Conservation (phyloP, 345 rosid genomes). For the Hibiscus syriacus region DNA sequence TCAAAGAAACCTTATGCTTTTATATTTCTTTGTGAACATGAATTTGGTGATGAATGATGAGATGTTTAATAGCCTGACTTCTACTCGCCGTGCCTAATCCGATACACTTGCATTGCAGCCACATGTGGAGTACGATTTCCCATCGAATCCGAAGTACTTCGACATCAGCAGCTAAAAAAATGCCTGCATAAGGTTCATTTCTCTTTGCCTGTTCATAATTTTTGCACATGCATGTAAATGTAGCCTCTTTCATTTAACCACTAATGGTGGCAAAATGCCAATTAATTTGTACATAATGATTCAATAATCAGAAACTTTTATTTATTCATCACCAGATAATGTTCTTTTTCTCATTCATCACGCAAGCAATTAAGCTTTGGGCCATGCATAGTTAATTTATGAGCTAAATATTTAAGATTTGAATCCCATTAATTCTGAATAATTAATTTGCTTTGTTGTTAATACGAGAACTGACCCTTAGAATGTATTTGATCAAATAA, state of each 20-base stretch:
- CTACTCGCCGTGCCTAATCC: neutral
- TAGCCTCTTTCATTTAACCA: slow-evolving; percentile 2
- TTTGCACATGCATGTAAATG: slow-evolving; percentile 24
- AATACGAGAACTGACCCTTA: too few relatives aligned
- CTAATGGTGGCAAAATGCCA: neutral
- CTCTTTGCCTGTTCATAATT: neutral
- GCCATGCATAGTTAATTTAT: too few relatives aligned
- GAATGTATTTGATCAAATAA: too few relatives aligned
- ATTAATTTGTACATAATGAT: slow-evolving; percentile 15
- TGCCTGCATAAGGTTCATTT: neutral
- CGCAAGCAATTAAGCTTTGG: too few relatives aligned
- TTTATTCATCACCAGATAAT: slow-evolving; percentile 11
- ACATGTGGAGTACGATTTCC: slow-evolving; percentile 46
- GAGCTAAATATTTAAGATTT: too few relatives aligned
- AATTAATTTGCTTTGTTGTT: too few relatives aligned
- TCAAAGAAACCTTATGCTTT: neutral
- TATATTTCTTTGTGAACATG: neutral
- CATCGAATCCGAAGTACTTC: slow-evolving; percentile 47
- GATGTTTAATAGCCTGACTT: neutral
- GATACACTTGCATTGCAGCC: slow-evolving; percentile 25
- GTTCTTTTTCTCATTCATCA: too few relatives aligned
- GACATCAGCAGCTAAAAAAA: slow-evolving; percentile 39
- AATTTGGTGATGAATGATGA: neutral
- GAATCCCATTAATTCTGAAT: too few relatives aligned
- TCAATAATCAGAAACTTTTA: slow-evolving; percentile 11